Percentiles rank a stretch among this genome's conserved stretches.
phyloP scores from a whole-genome alignment of 768 basidiomycete genomes.

The Leccinum variicolor region DNA sequence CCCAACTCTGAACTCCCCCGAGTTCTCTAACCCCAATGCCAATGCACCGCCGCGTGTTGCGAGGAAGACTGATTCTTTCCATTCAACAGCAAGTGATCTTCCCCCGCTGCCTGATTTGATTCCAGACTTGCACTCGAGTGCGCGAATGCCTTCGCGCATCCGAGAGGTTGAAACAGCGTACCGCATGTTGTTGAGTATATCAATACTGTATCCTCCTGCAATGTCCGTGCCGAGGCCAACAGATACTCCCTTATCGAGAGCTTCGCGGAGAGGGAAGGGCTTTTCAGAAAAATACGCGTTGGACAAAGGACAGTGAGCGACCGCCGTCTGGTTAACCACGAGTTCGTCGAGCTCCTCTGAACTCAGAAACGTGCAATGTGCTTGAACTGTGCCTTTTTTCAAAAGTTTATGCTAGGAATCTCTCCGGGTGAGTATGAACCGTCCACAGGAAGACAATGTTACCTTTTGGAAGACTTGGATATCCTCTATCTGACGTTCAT shows the following conservation, averaged over 20 bases:
- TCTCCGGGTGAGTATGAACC: conserved; percentile 6
- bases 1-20: conserved; percentile 57
- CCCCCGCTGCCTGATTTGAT: background rate
- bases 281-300: conserved; percentile 82
- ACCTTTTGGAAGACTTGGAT: conserved; percentile 75
- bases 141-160: conserved; percentile 56
- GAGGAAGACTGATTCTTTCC: conserved; percentile 79
- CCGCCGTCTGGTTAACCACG: conserved; percentile 47
- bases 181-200: conserved; percentile 79
- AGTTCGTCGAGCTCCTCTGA: conserved; percentile 49
- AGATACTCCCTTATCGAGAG: conserved; percentile 55
- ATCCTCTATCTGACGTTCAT: conserved; percentile 60
- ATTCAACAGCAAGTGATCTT: conserved; percentile 54
- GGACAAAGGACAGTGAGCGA: conserved; percentile 88
- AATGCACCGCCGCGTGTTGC: conserved; percentile 77
- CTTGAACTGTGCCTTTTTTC: conserved; percentile 68
- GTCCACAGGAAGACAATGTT: conserved; percentile 4
- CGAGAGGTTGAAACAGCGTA: conserved; percentile 70
- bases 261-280: conserved; percentile 69
- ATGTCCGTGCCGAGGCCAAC: conserved; percentile 86
- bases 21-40: conserved; percentile 57
- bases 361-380: conserved; percentile 85
- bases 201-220: conserved; percentile 80
- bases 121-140: conserved; percentile 18
- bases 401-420: conserved; percentile 53